These are phyloP conservation scores for Lactifluus hygrophoroides DNA, from an alignment of 768 basidiomycete species.

Conservation along the genomic window DNA sequence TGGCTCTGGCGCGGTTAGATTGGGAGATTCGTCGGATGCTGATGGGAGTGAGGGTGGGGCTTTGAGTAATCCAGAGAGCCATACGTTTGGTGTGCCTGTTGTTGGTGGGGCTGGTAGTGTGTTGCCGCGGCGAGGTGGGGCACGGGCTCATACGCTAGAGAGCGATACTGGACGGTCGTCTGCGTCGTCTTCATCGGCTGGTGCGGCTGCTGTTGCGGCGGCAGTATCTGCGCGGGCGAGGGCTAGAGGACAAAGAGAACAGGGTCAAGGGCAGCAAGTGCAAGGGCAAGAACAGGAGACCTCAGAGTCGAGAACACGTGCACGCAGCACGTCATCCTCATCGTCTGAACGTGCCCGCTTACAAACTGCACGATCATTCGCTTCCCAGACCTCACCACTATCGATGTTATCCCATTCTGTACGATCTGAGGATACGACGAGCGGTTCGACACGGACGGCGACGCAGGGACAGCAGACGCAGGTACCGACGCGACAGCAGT, in stretches of 20 bases:
- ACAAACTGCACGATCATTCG: conserved; percentile 3
- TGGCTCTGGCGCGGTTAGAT: background rate
- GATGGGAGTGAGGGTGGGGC: conserved; percentile 38
- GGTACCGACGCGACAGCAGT: conserved; percentile 17
- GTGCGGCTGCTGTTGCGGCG: background rate
- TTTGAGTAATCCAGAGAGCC: conserved; percentile 50
- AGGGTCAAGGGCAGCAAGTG: no score
- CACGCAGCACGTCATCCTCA: conserved; percentile 13
- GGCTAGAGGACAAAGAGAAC: no score
- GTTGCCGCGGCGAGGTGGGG: conserved; percentile 23
- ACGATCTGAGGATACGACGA: conserved; percentile 14
- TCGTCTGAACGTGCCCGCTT: conserved; percentile 10
- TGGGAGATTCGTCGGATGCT: conserved; percentile 29
- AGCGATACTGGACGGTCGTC: background rate
- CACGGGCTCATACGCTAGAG: conserved; percentile 5
- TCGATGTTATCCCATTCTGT: conserved; percentile 20
- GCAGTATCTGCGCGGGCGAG: background rate
- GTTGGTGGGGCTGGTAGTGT: conserved; percentile 29
- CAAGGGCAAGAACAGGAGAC: conserved; percentile 8
- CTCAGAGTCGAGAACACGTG: conserved; percentile 13
- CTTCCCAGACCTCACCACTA: conserved; percentile 19
- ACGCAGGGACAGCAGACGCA: conserved; percentile 19
- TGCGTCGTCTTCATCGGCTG: background rate
- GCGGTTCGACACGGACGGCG: conserved; percentile 17
- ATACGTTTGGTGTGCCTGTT: conserved; percentile 64